These are phyloP conservation scores for Ganoderma sp. DNA, from an alignment of 1,284 basidiomycete species.

Conservation along the genomic window DNA sequence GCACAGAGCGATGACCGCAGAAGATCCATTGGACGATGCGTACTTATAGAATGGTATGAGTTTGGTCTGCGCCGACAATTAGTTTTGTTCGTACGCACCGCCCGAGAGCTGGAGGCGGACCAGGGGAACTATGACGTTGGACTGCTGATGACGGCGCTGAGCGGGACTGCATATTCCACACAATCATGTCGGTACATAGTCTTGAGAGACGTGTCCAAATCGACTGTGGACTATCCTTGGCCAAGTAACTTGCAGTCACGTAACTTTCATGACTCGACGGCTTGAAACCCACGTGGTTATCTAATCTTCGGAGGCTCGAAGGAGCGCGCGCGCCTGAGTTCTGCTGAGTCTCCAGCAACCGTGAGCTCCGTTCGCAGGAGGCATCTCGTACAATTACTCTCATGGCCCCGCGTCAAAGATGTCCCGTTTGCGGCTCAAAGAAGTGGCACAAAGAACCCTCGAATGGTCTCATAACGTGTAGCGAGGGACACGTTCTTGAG, in stretches of 20 bases:
- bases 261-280: no score
- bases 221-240: no score
- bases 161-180: no score
- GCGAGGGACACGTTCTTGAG: slow-evolving; percentile 81
- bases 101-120: neutral
- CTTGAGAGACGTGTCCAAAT: no score
- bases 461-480: slow-evolving; percentile 74
- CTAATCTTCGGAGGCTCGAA: no score
- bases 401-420: slow-evolving; percentile 63
- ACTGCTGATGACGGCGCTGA: neutral
- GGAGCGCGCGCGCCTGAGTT: neutral
- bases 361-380: neutral
- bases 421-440: slow-evolving; percentile 73
- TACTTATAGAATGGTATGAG: neutral
- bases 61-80: neutral
- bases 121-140: neutral
- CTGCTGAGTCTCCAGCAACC: neutral
- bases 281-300: no score
- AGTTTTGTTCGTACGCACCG: neutral
- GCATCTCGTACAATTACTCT: neutral
- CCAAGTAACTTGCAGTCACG: no score
- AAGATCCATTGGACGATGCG: neutral
- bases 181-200: no score
- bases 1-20: neutral
- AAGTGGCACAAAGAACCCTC: slow-evolving; percentile 81